phyloP scores from a whole-genome alignment of 2,329 filamentous ascomycete genomes.

The Exophiala sideris region DNA sequence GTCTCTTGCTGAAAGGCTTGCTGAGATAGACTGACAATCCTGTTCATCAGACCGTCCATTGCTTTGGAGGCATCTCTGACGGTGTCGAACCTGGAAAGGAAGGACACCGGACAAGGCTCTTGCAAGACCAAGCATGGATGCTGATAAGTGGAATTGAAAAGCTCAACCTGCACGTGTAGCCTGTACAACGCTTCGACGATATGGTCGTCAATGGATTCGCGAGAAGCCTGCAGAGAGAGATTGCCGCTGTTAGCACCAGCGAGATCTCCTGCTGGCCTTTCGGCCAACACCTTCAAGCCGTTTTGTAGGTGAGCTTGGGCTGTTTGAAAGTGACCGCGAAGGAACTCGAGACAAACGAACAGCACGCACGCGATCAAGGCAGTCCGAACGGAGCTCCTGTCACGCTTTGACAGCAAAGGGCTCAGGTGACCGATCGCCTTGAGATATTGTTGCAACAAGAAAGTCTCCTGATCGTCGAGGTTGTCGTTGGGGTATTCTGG shows the following conservation, averaged over 20 bases:
- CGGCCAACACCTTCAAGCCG: constrained; percentile 32
- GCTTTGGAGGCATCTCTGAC: background rate
- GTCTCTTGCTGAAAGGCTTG: background rate
- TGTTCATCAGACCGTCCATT: constrained; percentile 3
- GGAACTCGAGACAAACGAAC: constrained; percentile 41
- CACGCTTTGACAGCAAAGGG: constrained; percentile 27
- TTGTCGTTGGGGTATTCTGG: background rate
- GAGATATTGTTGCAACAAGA: constrained; percentile 40
- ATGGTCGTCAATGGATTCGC: constrained; percentile 16
- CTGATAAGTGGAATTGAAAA: too few relatives aligned
- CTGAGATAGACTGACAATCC: background rate
- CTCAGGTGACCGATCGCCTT: constrained; percentile 40
- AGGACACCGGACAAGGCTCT: too few relatives aligned
- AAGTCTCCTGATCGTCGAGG: constrained; percentile 15
- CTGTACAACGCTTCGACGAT: constrained; percentile 31
- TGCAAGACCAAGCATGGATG: too few relatives aligned
- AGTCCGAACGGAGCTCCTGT: constrained; percentile 34
- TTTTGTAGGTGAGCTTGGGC: constrained; percentile 33
- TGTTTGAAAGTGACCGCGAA: constrained; percentile 35
- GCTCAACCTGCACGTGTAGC: constrained; percentile 28
- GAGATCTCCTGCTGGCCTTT: background rate
- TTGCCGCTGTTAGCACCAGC: background rate
- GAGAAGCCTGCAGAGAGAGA: background rate
- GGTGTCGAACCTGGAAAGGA: background rate
- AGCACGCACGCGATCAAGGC: constrained; percentile 42